These are phyloP conservation scores for Penicillium egyptiacum DNA, from an alignment of 495 filamentous ascomycete genomes.

Conservation along the genomic window DNA sequence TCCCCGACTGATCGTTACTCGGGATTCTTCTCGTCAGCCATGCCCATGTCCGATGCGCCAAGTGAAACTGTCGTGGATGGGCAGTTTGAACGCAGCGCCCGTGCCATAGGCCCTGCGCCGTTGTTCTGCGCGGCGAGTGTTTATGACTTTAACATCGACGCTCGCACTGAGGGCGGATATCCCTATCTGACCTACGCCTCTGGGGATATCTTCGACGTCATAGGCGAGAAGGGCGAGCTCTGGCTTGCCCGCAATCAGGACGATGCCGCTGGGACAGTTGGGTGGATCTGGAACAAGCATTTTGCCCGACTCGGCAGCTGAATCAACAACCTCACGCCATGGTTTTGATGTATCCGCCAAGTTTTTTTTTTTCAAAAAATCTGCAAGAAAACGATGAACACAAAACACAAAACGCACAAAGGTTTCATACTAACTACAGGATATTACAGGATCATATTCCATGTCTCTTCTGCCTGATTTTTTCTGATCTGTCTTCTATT, in stretches of 20 bases:
- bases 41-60: conserved; percentile 72
- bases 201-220: conserved; percentile 89
- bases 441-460: conserved; percentile 4
- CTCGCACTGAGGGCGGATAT: conserved; percentile 90
- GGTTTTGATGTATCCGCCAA: not conserved
- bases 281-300: conserved; percentile 99
- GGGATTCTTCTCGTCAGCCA: conserved; percentile 79
- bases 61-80: conserved; percentile 20
- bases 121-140: conserved; percentile 91
- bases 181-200: conserved; percentile 94
- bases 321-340: not conserved
- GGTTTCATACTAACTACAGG: not conserved
- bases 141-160: conserved; percentile 94
- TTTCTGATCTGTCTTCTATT: conserved; percentile 12
- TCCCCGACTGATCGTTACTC: conserved; percentile 50
- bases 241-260: conserved; percentile 98
- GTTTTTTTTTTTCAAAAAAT: not conserved
- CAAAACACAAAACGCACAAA: not conserved
- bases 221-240: conserved; percentile 93
- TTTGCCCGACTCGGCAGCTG: conserved; percentile 44
- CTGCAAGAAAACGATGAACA: not conserved
- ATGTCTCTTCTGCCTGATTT: not conserved
- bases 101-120: conserved; percentile 46
- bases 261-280: conserved; percentile 71
- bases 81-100: conserved; percentile 22